Evolutionary conservation across 164 flowering plant species (phyloP), one percentile per base, ranked within the genome.

Genomic region (Sedum album): DNA sequence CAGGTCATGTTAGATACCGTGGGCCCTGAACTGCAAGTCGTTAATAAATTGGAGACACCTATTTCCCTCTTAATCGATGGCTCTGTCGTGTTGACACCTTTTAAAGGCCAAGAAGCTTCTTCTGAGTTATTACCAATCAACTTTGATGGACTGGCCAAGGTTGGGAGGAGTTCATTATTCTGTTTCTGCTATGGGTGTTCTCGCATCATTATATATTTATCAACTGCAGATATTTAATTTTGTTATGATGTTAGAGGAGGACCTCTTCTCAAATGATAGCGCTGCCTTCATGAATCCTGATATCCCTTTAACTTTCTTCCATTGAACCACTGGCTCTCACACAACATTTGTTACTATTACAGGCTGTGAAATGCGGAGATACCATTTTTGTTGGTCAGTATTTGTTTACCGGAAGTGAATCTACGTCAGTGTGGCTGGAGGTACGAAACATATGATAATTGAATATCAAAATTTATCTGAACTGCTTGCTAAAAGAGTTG

Each of bases 1-100:
- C 76, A 91, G 93, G 96, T 91, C 68, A 91, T 91, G 97, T 76
- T 91, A 35, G 97, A 91, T 70, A 91, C 97, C 1, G 89, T 86
- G 62, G 93, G 97, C 17, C 79, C 97, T 25, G 96, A 91, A 79
- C 66, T 91, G 85, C 93, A 88, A 78, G 96, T 91, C 65, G 82
- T 86, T 25, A 91, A 91, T 63, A 88, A 79, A 69, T 78, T 72
- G 61, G 90, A 82, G 80, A 73, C 73, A 5, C 31, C 88, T 33
- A 88, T 91, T 73, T 78, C 85, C 7, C 96, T 91, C 42, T 57
- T 77, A 75, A 90, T 73, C 8, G 83, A 86, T 75, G 86, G 71
- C 4, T 33, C 48, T 61, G 92, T 91, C 66, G 79, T 82, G 73
- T 71, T 91, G 68, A 88, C 93, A 26, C 96, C 97, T 1, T 72